Percentiles rank a stretch among this genome's conserved stretches.
These are phyloP conservation scores for Cinchona pubescens DNA, from an alignment of 257 asterid species.

Conservation along the genomic window DNA sequence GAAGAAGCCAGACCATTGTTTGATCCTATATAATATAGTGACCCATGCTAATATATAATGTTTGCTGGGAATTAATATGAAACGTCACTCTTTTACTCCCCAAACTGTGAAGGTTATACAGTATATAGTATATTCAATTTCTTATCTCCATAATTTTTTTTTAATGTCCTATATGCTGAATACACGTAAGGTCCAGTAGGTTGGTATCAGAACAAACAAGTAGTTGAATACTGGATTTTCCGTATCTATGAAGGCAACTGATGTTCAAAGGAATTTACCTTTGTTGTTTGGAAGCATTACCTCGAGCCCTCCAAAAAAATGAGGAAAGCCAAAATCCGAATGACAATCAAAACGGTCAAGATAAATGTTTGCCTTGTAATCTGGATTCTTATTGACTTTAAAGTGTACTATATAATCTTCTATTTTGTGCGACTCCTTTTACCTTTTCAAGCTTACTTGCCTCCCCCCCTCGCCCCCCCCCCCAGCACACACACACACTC, in stretches of 20 bases:
- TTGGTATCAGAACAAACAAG: neutral
- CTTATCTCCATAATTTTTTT: neutral
- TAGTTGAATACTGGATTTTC: neutral
- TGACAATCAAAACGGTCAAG: constrained; percentile 3
- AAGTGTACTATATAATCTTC: neutral
- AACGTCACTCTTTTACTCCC: neutral
- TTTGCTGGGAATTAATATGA: neutral
- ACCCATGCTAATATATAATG: neutral
- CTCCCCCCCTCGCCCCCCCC: neutral
- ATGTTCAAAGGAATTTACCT: neutral
- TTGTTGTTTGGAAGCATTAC: constrained; percentile 14
- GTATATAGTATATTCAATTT: no score
- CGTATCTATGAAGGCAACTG: constrained; percentile 1
- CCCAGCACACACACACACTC: no score
- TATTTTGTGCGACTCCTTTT: neutral
- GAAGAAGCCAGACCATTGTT: neutral
- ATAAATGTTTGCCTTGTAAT: constrained; percentile 15
- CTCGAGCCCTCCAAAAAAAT: constrained; percentile 28
- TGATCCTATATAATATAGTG: neutral
- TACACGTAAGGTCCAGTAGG: neutral
- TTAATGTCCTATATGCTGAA: neutral
- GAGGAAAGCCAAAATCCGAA: neutral
- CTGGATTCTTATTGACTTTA: constrained; percentile 22
- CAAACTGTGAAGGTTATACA: neutral
- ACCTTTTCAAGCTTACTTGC: neutral